phyloP scores from a whole-genome alignment of 2,329 filamentous ascomycete species.

The Fusarium devonianum region DNA sequence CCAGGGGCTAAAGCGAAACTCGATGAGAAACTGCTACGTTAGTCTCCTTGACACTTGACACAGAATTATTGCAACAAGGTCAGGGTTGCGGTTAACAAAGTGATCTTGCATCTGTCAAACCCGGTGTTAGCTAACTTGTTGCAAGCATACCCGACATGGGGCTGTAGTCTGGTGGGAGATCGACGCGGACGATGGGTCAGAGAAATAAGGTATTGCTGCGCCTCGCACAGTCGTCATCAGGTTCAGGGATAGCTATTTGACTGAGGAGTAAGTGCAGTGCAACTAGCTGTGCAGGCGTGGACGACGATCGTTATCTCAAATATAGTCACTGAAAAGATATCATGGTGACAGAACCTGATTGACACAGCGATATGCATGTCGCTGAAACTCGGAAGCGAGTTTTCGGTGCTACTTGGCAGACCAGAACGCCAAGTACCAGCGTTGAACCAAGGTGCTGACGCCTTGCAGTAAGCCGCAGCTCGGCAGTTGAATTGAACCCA shows the following conservation, averaged over 20 bases:
- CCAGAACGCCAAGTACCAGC: slow-evolving; percentile 13
- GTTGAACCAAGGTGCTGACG: slow-evolving; percentile 38
- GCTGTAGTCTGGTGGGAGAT: slow-evolving; percentile 31
- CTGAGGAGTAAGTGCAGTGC: neutral
- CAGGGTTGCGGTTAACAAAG: slow-evolving; percentile 2
- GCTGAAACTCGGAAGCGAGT: slow-evolving; percentile 31
- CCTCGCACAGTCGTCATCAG: slow-evolving; percentile 31
- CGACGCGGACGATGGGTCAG: slow-evolving; percentile 17
- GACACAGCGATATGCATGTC: slow-evolving; percentile 9
- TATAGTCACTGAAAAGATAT: slow-evolving; percentile 3
- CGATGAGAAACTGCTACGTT: slow-evolving; percentile 1
- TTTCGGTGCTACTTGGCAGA: slow-evolving; percentile 18
- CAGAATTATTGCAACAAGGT: slow-evolving; percentile 19
- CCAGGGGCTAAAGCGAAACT: neutral
- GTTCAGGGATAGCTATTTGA: slow-evolving; percentile 1
- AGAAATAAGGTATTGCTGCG: slow-evolving; percentile 31
- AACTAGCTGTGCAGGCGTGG: slow-evolving; percentile 14
- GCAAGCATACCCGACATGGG: slow-evolving; percentile 15
- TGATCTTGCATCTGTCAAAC: slow-evolving; percentile 32
- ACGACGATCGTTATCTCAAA: neutral
- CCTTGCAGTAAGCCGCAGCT: slow-evolving; percentile 31
- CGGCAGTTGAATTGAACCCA: slow-evolving; percentile 31
- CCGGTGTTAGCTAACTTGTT: slow-evolving; percentile 13
- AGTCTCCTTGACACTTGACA: neutral
- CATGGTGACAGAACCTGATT: slow-evolving; percentile 3